Conservation (phyloP, 192 early-diverging fungal genomes). For the Phycomyces blakesleeanus region DNA sequence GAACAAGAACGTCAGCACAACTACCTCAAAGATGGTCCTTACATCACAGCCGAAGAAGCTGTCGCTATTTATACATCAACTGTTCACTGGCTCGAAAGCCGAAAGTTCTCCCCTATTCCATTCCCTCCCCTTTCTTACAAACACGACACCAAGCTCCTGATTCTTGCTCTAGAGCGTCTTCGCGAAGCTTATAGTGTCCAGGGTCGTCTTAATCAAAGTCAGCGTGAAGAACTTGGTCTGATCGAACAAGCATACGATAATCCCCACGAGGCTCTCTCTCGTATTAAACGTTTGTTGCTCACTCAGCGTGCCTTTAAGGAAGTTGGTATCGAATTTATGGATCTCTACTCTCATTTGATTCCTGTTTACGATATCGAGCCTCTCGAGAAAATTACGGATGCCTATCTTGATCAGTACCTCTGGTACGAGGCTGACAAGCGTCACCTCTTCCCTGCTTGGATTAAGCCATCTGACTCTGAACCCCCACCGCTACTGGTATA, state of each 20-base stretch:
- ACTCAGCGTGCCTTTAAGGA: slow-evolving; percentile 99
- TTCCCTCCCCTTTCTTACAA: slow-evolving; percentile 99
- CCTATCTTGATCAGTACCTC: slow-evolving; percentile 97
- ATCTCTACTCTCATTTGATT: slow-evolving; percentile 93
- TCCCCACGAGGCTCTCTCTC: slow-evolving; percentile 78
- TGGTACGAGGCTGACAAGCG: slow-evolving; percentile 99
- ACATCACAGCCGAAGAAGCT: slow-evolving; percentile 95
- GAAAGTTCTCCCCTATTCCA: slow-evolving; percentile 97
- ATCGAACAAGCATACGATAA: slow-evolving; percentile 98
- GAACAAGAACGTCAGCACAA: slow-evolving; percentile 99
- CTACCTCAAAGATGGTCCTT: slow-evolving; percentile 98
- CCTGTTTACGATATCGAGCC: slow-evolving; percentile 98
- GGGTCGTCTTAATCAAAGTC: slow-evolving; percentile 90
- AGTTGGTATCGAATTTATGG: slow-evolving; percentile 99
- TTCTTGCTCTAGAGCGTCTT: slow-evolving; percentile 90
- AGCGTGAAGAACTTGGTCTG: slow-evolving; percentile 96
- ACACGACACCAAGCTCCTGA: slow-evolving; percentile 98
- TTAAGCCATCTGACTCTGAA: slow-evolving; percentile 96
- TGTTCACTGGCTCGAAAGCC: slow-evolving; percentile 96
- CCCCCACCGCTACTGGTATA: slow-evolving; percentile 95
- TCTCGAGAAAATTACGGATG: slow-evolving; percentile 99
- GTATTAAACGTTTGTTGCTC: slow-evolving; percentile 93
- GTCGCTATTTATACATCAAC: slow-evolving; percentile 97
- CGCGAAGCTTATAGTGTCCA: slow-evolving; percentile 96
- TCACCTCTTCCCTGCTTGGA: slow-evolving; percentile 97